Conservation (phyloP, 305 asterid genomes). For the Fraxinus nigra region DNA sequence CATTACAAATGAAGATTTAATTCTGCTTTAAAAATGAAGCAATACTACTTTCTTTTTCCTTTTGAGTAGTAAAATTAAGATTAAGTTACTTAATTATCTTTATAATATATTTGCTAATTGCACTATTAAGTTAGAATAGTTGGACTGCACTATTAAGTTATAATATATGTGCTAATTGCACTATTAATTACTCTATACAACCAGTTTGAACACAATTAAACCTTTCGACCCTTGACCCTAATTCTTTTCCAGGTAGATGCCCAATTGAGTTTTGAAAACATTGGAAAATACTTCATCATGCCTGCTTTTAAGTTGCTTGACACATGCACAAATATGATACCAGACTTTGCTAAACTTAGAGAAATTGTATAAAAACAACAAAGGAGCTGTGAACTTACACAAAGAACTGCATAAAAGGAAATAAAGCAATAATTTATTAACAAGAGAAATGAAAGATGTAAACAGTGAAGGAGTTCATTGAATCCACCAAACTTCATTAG, state of each 20-base stretch:
- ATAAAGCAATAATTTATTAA: background rate
- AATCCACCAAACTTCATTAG: conserved; percentile 4
- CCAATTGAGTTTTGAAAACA: background rate
- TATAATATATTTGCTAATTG: background rate
- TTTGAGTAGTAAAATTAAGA: background rate
- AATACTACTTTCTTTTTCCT: background rate
- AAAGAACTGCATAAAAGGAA: background rate
- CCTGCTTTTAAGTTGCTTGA: background rate
- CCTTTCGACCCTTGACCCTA: background rate
- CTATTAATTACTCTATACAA: background rate
- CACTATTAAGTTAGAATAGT: background rate
- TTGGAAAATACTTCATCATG: background rate
- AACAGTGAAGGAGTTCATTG: conserved; percentile 1
- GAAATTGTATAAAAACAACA: background rate
- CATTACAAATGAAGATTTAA: background rate
- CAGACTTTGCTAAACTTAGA: background rate
- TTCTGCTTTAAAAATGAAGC: background rate
- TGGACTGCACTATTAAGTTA: background rate
- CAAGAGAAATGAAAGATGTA: conserved; percentile 7
- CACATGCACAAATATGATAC: background rate
- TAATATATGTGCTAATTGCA: background rate
- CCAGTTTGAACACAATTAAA: background rate
- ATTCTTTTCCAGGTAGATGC: background rate
- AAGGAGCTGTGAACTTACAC: background rate
- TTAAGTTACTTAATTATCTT: background rate